Evolutionary conservation across 1,284 basidiomycete genomes (phyloP), one percentile per base, ranked within the genome.

Genomic region (Macrocybe sp.): DNA sequence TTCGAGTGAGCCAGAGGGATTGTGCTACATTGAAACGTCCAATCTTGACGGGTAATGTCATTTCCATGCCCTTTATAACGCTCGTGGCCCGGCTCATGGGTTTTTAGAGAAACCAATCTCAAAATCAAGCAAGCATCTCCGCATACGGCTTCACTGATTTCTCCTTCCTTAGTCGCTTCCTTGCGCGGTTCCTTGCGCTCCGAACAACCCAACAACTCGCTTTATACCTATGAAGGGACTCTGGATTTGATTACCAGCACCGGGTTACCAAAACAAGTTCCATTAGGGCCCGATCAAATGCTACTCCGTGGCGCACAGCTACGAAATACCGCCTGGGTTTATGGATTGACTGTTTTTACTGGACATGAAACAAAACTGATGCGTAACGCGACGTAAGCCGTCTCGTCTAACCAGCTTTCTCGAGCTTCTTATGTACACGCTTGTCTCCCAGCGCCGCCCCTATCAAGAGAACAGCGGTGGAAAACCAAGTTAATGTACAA

Each of bases 311-410:
- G 97, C 1, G 94, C 97, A 12, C 97, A 99, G 65, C 69, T 99
- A 53, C 78, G 97, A 50, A 99, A 99, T 64, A 98, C 97, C 2
- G 86, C 89, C 6, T 99, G 97, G 97, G 81, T 89, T 31, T 99
- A 97, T 65, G 96, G 96, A 12, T 64, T 99, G 2, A 88, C 89
- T 32, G 89, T 98, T 30, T 98, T 96, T 59, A 97, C 93, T 0
- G 97, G 97, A 0, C 96, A 99, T 61, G 95, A 99, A 70, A 99
- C 97, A 30, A 99, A 99, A 69, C 70, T 99, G 39, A 96, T 99
- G 93, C 81, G 92, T 49, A 99, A 89, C 56, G 86, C 87, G 37
- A 98, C 96, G 89, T 92, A 61, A 70, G 89, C 11, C 35, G 5
- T 76, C 2, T 16, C 37, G 14, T 16, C 22, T 3, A 22, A 22